A percentile compares a stretch with the other conserved stretches of the same genome.
Conservation (phyloP, 179 eudicot genomes). For the Beta macrorhiza region DNA sequence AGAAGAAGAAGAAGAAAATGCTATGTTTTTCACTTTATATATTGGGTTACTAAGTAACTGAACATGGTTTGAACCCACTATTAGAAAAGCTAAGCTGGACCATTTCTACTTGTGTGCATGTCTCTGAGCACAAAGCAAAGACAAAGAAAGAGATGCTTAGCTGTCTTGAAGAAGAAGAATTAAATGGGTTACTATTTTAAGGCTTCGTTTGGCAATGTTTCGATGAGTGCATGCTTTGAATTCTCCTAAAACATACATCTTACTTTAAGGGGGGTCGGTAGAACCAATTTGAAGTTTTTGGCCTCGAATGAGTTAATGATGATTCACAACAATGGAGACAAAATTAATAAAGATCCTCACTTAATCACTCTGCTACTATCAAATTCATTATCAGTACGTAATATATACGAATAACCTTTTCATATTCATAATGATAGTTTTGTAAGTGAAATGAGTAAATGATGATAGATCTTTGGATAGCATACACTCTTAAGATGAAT, state of each 20-base stretch:
- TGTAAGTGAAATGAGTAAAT: too few species aligned
- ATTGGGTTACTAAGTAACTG: constrained; percentile 19
- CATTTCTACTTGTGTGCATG: constrained; percentile 26
- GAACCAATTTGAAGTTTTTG: constrained; percentile 5
- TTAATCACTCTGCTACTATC: too few species aligned
- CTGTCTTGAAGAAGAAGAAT: constrained; percentile 6
- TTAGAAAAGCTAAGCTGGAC: constrained; percentile 24
- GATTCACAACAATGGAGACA: constrained; percentile 15
- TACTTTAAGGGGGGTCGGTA: constrained; percentile 8
- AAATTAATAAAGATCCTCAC: background rate
- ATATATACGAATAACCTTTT: too few species aligned
- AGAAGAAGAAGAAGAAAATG: background rate
- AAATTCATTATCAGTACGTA: too few species aligned
- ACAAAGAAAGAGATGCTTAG: constrained; percentile 24
- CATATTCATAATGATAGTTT: too few species aligned
- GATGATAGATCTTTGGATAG: too few species aligned
- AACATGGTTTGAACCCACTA: constrained; percentile 17
- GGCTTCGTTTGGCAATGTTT: background rate
- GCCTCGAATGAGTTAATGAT: background rate
- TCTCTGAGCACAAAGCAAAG: constrained; percentile 20
- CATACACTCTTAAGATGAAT: too few species aligned
- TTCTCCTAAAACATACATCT: constrained; percentile 3
- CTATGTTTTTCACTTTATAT: background rate
- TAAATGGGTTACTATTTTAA: constrained; percentile 23
- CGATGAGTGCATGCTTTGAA: constrained; percentile 13